Conservation (phyloP, 805 yeast species). For the Candida fluviatilis region DNA sequence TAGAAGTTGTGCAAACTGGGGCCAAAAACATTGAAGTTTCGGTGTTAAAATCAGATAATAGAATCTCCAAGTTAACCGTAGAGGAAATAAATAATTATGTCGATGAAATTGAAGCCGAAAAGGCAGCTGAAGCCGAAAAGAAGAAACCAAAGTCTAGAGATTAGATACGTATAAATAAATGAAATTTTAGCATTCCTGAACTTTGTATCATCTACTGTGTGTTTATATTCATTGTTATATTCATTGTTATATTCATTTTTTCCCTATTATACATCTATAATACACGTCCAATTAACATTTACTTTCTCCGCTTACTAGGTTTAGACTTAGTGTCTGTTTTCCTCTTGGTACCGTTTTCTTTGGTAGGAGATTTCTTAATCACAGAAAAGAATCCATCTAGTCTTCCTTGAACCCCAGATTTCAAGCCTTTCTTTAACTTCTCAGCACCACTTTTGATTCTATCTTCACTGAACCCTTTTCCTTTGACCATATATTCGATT, state of each 20-base stretch:
- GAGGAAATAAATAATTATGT: slow-evolving; percentile 76
- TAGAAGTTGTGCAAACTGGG: slow-evolving; percentile 97
- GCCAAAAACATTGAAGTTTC: slow-evolving; percentile 94
- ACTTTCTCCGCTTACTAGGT: slow-evolving; percentile 23
- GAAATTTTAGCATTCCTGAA: no score
- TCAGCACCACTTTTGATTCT: slow-evolving; percentile 85
- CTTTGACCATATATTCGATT: slow-evolving; percentile 74
- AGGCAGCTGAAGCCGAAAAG: slow-evolving; percentile 77
- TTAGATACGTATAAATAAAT: slow-evolving; percentile 3
- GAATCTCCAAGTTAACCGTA: slow-evolving; percentile 54
- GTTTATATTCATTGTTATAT: no score
- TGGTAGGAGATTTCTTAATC: slow-evolving; percentile 45
- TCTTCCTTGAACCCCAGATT: slow-evolving; percentile 85
- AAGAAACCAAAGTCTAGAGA: slow-evolving; percentile 43
- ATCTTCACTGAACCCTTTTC: slow-evolving; percentile 91
- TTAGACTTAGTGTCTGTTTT: slow-evolving; percentile 26
- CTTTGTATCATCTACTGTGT: no score
- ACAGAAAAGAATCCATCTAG: slow-evolving; percentile 88
- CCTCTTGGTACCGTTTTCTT: slow-evolving; percentile 30
- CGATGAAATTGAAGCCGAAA: slow-evolving; percentile 80
- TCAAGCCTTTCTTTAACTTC: slow-evolving; percentile 77
- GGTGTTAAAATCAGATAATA: slow-evolving; percentile 68
- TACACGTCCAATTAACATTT: slow-evolving; percentile 1
- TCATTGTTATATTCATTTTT: neutral
- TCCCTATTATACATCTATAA: neutral